Evolutionary conservation across 2,329 filamentous ascomycete genomes (phyloP), one percentile per base, ranked within the genome.

Genomic region (Lachnellula hyalina): DNA sequence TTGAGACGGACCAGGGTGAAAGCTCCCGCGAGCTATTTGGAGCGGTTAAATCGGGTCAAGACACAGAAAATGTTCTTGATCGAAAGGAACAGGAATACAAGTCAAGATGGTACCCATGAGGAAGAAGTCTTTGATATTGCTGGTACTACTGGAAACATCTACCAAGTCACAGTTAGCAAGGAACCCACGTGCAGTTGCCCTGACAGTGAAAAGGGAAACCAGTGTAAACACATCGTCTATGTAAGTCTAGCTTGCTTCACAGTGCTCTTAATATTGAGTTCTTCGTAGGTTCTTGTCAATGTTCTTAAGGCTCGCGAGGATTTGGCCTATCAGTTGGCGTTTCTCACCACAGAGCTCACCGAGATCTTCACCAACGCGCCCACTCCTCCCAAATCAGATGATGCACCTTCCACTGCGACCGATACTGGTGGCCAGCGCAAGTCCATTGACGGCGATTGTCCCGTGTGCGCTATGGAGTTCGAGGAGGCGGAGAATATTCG

Each of bases 191-290:
- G 82, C 67, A 74, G 74, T 53, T 85, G 82, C 65, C 79, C 80
- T 0, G 77, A 83, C 66, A 72, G 52, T 25, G 57, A 47, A 35
- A 80, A 79, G 54, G 78, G 81, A 4, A 79, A 81, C 45, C 79
- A 83, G 62, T 87, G 83, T 75, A 86, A 86, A 65, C 83, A 86
- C 61, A 77, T 84, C 44, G 69, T 81, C 46, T 85, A 84, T 64
- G 79, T 79, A 71, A 57, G 58, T 57, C 21, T 12, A 19, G 8
- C 19, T 12, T 23, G 12, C 19, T 25, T 23, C 41, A 44, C 11
- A 5, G 11, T 17, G 6, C 40, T 19, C 48, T n/a, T 5, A 35
- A 44, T 14, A 8, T 15, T 25, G 19, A 32, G 1, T 42, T 46
- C 19, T 25, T 50, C 34, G 2, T 52, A 77, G 75, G 75, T 83